Percentiles rank a stretch among this genome's conserved stretches.
phyloP scores from a whole-genome alignment of 768 basidiomycete genomes.

The Tylopilus vinaceipallidus region DNA sequence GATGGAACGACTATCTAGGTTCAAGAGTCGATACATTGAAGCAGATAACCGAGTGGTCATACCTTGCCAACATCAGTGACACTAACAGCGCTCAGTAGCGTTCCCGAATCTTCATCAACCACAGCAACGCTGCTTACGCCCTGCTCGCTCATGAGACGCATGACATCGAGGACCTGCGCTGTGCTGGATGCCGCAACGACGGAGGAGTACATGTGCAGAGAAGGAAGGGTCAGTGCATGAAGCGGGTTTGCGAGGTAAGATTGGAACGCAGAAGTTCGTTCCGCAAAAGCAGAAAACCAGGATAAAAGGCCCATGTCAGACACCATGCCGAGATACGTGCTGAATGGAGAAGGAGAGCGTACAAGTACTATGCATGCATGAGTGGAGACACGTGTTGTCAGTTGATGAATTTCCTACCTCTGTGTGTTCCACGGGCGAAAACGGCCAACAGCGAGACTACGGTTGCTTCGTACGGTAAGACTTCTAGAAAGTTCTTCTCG shows the following conservation, averaged over 20 bases:
- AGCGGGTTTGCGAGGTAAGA: slow-evolving; percentile 52
- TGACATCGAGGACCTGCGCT: slow-evolving; percentile 71
- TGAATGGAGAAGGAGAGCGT: slow-evolving; percentile 41
- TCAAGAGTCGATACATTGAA: not conserved
- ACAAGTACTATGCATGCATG: slow-evolving; percentile 48
- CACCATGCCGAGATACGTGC: slow-evolving; percentile 64
- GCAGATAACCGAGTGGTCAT: slow-evolving; percentile 1
- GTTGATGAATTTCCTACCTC: slow-evolving; percentile 45
- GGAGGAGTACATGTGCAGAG: slow-evolving; percentile 57
- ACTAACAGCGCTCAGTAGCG: slow-evolving; percentile 71
- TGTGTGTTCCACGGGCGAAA: slow-evolving; percentile 70
- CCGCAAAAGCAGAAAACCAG: slow-evolving; percentile 62
- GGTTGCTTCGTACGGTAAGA: slow-evolving; percentile 59
- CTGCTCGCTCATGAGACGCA: slow-evolving; percentile 82
- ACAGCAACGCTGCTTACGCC: slow-evolving; percentile 84
- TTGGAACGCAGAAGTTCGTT: slow-evolving; percentile 37
- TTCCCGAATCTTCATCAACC: slow-evolving; percentile 60
- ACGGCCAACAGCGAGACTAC: slow-evolving; percentile 59
- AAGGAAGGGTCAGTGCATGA: slow-evolving; percentile 56
- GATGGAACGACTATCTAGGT: slow-evolving; percentile 75
- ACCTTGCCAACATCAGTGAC: slow-evolving; percentile 83
- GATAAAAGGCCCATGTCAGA: slow-evolving; percentile 71
- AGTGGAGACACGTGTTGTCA: not conserved
- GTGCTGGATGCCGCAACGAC: slow-evolving; percentile 63
- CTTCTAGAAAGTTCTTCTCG: slow-evolving; percentile 77